Evolutionary conservation across 768 basidiomycete genomes (phyloP), one percentile per base, ranked within the genome.

Genomic region (Boletus rex-veris): DNA sequence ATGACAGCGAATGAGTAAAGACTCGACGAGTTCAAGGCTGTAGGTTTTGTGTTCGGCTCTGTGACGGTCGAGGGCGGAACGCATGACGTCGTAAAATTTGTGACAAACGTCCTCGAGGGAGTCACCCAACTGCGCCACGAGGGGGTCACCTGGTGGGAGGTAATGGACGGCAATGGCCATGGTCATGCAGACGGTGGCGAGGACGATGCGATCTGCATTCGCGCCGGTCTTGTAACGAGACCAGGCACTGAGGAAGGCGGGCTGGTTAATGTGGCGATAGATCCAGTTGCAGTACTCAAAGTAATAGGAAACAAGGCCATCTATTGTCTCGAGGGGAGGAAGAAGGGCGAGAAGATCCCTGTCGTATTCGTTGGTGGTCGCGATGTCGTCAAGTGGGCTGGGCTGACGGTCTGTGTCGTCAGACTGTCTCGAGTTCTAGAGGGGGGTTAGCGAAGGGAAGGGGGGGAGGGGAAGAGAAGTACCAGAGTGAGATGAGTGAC

Each of bases 281-380:
- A 91, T 82, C 90, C 90, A 92, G 69, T 88, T 90, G 78, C 88
- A 90, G 64, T 88, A 88, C 60, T 89, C 86, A 62, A 91, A 91
- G 70, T 92, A 92, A 71, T 84, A 86, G 45, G 72, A 71, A 64
- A 92, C 77, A 48, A 92, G 82, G 16, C 77, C 80, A 63, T 92
- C 90, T 61, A 91, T 84, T 48, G 84, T 74, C 43, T 85, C 80
- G 49, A 86, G 69, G 18, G 80, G 73, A 3, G 90, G 90, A 3
- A 92, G 78, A 52, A 79, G 70, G 5, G 77, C 74, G 56, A 90
- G 78, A 9, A 92, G 77, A 67, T 92, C 90, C 42, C 81, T 78
- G 72, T 92, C 90, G 61, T 87, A 85, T 53, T 81, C 82, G 40
- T 74, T 74, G 52, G 67, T 77, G 66, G 54, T 70, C 24, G 46